Evolutionary conservation across 2,329 filamentous ascomycete species (phyloP).

Genomic region (Aureobasidium sp.): DNA sequence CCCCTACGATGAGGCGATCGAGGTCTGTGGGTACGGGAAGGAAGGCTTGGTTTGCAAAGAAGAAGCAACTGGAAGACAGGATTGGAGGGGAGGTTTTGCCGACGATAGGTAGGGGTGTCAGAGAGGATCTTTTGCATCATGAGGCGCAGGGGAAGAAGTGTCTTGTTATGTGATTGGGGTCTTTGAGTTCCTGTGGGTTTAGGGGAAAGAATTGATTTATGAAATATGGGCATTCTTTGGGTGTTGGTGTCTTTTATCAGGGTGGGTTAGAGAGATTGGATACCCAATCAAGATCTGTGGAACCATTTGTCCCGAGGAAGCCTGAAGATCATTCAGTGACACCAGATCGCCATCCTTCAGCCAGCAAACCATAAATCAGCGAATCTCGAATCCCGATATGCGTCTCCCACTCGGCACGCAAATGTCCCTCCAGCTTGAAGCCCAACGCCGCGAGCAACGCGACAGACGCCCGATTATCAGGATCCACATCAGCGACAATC

Average conservation of each 20-base stretch:
- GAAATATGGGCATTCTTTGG: too few relatives aligned
- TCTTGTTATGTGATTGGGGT: constrained; percentile 14
- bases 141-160: constrained; percentile 14
- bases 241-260: too few relatives aligned
- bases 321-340: too few relatives aligned
- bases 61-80: constrained; percentile 2
- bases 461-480: neutral
- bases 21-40: neutral
- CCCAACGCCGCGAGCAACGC: neutral
- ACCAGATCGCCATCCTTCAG: neutral
- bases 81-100: neutral
- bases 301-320: too few relatives aligned
- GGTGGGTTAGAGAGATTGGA: too few relatives aligned
- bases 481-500: neutral
- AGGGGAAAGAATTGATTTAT: too few relatives aligned
- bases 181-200: too few relatives aligned
- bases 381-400: neutral
- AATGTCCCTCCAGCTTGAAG: neutral
- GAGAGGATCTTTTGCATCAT: constrained; percentile 13
- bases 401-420: neutral
- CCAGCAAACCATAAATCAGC: neutral
- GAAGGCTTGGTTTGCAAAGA: constrained; percentile 8
- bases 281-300: too few relatives aligned
- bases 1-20: neutral
- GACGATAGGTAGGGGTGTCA: neutral